Evolutionary conservation across 2,329 filamentous ascomycete species (phyloP).

Genomic region (Nectriaceae sp.): DNA sequence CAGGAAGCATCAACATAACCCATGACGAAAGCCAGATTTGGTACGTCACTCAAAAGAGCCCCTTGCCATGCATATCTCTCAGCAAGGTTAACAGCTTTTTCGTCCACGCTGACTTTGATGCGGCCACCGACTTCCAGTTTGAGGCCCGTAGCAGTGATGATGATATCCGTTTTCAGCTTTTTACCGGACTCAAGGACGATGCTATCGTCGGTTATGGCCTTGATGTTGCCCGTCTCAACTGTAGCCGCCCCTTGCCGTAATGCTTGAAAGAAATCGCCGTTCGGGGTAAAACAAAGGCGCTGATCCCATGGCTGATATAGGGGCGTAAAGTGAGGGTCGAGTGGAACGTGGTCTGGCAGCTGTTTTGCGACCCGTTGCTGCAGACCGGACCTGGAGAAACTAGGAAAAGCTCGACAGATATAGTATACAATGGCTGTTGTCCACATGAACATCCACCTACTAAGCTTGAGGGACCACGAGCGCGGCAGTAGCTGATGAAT

Average conservation of each 20-base stretch:
- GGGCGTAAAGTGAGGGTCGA: constrained; percentile 58
- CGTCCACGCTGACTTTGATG: constrained; percentile 54
- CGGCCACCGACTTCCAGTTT: constrained; percentile 56
- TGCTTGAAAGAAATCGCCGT: constrained; percentile 48
- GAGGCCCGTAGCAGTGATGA: constrained; percentile 67
- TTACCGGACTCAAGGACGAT: constrained; percentile 47
- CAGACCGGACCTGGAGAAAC: constrained; percentile 45
- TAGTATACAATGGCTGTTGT: constrained; percentile 43
- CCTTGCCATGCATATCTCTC: constrained; percentile 59
- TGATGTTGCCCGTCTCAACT: constrained; percentile 49
- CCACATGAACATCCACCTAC: constrained; percentile 49
- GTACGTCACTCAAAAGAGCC: constrained; percentile 63
- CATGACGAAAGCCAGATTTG: constrained; percentile 59
- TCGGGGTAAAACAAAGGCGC: constrained; percentile 60
- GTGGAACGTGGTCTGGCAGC: constrained; percentile 49
- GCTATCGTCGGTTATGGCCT: constrained; percentile 42
- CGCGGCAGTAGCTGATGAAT: constrained; percentile 45
- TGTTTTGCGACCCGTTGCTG: constrained; percentile 41
- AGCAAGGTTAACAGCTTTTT: constrained; percentile 41
- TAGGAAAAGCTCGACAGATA: constrained; percentile 53
- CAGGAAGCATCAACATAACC: constrained; percentile 64
- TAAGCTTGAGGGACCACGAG: constrained; percentile 46
- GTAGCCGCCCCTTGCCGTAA: constrained; percentile 40
- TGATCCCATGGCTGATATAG: constrained; percentile 66
- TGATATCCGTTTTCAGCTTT: constrained; percentile 57